Conservation (phyloP, 169 alveolate species). For the Nephromyces sp. region DNA sequence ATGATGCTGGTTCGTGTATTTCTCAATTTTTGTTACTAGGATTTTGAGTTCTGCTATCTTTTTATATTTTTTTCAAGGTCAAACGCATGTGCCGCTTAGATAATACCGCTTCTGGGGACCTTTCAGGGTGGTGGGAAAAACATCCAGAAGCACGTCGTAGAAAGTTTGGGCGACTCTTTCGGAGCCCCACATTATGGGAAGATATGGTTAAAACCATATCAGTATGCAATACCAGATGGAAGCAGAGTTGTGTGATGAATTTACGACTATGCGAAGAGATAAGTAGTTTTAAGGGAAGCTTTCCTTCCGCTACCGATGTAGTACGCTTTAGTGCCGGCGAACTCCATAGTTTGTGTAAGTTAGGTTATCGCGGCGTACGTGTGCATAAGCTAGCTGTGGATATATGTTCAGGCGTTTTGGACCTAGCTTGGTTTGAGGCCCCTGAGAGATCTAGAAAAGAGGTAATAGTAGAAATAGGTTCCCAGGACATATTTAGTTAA, state of each 20-base stretch:
- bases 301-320: constrained; percentile 9
- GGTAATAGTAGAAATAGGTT: too few species aligned
- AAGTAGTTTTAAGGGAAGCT: constrained; percentile 5
- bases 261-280: constrained; percentile 3
- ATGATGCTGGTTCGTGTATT: too few species aligned
- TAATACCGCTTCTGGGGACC: neutral
- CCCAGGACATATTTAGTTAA: too few species aligned
- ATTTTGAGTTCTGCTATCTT: too few species aligned
- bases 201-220: constrained; percentile 24
- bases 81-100: constrained; percentile 22
- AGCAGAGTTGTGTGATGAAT: constrained; percentile 22
- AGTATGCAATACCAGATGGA: constrained; percentile 23
- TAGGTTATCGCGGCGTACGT: constrained; percentile 25
- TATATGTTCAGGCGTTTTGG: neutral
- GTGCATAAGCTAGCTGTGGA: constrained; percentile 2
- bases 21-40: too few species aligned
- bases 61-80: too few species aligned
- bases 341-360: constrained; percentile 1
- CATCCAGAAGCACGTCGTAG: constrained; percentile 3
- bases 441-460: neutral
- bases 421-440: neutral
- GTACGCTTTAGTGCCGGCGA: constrained; percentile 9
- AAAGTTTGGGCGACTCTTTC: constrained; percentile 8
- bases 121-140: constrained; percentile 1
- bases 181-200: constrained; percentile 29